Evolutionary conservation across 1,284 basidiomycete genomes (phyloP).

Genomic region (Fomitopsis schrenkii): DNA sequence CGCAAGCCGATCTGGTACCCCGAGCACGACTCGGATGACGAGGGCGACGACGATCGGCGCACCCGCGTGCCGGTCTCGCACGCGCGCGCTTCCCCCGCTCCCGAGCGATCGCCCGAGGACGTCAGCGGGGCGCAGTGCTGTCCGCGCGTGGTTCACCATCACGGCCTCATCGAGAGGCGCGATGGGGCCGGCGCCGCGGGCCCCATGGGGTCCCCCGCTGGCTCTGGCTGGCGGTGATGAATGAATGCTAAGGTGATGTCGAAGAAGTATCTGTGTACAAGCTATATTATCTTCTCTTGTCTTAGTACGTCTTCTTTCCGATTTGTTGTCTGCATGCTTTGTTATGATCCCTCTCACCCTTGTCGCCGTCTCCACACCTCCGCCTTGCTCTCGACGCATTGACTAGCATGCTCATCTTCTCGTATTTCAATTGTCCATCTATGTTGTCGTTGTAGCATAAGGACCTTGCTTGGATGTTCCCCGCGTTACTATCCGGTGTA

Average conservation of each 20-base stretch:
- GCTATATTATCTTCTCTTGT: not conserved
- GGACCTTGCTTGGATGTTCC: not conserved
- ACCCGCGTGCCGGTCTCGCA: not conserved
- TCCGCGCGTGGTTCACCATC: not conserved
- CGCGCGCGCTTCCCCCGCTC: not conserved
- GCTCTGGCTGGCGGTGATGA: not conserved
- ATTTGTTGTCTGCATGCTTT: not conserved
- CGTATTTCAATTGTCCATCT: not conserved
- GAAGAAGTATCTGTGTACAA: not conserved
- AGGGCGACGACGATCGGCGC: slow-evolving; percentile 1
- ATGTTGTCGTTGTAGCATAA: not conserved
- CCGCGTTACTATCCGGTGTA: not conserved
- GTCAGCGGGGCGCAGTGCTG: not conserved
- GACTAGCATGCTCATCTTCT: not conserved
- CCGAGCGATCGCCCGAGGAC: not conserved
- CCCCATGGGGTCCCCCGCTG: not conserved
- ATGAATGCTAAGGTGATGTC: not conserved
- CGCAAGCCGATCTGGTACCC: slow-evolving; percentile 18
- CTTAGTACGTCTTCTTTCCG: not conserved
- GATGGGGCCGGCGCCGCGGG: not conserved
- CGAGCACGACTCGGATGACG: not conserved
- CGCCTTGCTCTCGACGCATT: not conserved
- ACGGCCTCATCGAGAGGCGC: not conserved
- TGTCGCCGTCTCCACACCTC: not conserved
- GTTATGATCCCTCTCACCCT: not conserved